phyloP scores from a whole-genome alignment of 345 rosid species.

The Arabidopsis thaliana region TAIR10.1 NC_003070.9:26806001-26806500 shows the following conservation, averaged over 20 bases:
- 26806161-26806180: conserved; percentile 79
- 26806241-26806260: conserved; percentile 82
- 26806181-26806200: conserved; percentile 62
- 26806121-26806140: conserved; percentile 60
- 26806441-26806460: conserved; percentile 77
- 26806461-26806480: conserved; percentile 79
- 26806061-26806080: conserved; percentile 80
- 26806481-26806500: conserved; percentile 69
- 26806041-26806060: conserved; percentile 80
- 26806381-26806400: conserved; percentile 87
- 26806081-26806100: conserved; percentile 67
- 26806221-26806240: conserved; percentile 64
- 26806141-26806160: conserved; percentile 83
- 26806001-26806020: conserved; percentile 62
- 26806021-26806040: conserved; percentile 54
- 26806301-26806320: conserved; percentile 67
- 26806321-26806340: conserved; percentile 62
- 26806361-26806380: conserved; percentile 72
- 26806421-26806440: conserved; percentile 65
- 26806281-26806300: conserved; percentile 62
- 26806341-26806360: conserved; percentile 69
- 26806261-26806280: conserved; percentile 79
- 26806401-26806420: conserved; percentile 71
- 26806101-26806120: conserved; percentile 59
- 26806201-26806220: conserved; percentile 61